Evolutionary conservation across 2,329 filamentous ascomycete species (phyloP).

Genomic region (Talaromyces sp.): DNA sequence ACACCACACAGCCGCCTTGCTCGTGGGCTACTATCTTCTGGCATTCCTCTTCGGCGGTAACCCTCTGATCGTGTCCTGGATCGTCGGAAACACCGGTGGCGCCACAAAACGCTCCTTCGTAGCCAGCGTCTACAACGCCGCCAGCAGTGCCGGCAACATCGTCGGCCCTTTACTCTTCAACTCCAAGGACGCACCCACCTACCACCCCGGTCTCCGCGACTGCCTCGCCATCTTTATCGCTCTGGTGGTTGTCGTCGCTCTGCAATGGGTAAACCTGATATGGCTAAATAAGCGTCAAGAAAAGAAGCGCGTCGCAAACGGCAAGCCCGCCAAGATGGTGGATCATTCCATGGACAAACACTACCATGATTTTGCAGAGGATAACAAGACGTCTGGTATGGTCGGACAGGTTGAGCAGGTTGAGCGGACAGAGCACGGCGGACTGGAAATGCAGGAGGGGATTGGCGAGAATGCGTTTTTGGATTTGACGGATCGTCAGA

Average conservation of each 20-base stretch:
- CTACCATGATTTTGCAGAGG: constrained; percentile 38
- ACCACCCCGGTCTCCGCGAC: constrained; percentile 55
- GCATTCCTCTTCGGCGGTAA: constrained; percentile 65
- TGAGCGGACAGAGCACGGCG: constrained; percentile 1
- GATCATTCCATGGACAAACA: constrained; percentile 59
- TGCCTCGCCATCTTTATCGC: constrained; percentile 48
- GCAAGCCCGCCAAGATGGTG: constrained; percentile 58
- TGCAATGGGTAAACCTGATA: constrained; percentile 56
- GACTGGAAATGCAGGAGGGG: constrained; percentile 15
- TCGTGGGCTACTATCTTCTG: constrained; percentile 63
- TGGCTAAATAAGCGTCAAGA: constrained; percentile 55
- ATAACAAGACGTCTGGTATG: constrained; percentile 21
- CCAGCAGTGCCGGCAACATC: constrained; percentile 62
- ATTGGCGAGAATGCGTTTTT: constrained; percentile 53
- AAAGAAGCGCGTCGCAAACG: constrained; percentile 53
- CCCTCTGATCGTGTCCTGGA: constrained; percentile 65
- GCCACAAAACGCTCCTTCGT: constrained; percentile 64
- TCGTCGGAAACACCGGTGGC: constrained; percentile 65
- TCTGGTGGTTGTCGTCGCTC: constrained; percentile 50
- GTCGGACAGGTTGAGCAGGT: constrained; percentile 23
- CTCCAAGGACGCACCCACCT: constrained; percentile 55
- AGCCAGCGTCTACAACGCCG: constrained; percentile 63
- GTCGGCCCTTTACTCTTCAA: constrained; percentile 63
- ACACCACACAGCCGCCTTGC: constrained; percentile 44
- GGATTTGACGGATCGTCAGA: constrained; percentile 63